phyloP scores from a whole-genome alignment of 164 flowering plant species.

The Nelumbo lutea region DNA sequence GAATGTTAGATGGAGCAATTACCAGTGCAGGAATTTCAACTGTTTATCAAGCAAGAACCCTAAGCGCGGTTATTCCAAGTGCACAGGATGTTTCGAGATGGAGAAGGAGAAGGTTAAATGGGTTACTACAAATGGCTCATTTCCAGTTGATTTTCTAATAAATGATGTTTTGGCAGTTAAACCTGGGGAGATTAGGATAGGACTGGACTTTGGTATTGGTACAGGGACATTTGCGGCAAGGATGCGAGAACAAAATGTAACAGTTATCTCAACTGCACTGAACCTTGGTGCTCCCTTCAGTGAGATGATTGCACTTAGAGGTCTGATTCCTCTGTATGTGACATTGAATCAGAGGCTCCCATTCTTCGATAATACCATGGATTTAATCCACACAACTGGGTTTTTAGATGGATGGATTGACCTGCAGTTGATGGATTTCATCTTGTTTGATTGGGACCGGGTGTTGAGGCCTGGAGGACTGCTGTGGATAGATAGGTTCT shows the following conservation, averaged over 20 bases:
- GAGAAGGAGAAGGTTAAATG: constrained; percentile 79
- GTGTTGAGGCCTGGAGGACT: constrained; percentile 86
- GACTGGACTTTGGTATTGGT: constrained; percentile 69
- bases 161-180: constrained; percentile 61
- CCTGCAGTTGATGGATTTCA: constrained; percentile 67
- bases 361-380: constrained; percentile 91
- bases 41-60: constrained; percentile 70
- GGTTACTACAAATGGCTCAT: constrained; percentile 44
- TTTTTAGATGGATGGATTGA: constrained; percentile 89
- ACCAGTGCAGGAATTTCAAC: constrained; percentile 64
- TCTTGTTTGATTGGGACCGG: constrained; percentile 88
- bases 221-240: constrained; percentile 91
- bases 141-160: constrained; percentile 53
- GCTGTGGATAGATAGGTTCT: constrained; percentile 82
- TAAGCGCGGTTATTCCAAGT: constrained; percentile 59
- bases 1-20: constrained; percentile 78
- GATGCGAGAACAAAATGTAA: constrained; percentile 79
- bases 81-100: constrained; percentile 87
- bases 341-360: constrained; percentile 84
- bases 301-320: constrained; percentile 88
- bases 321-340: constrained; percentile 67
- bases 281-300: constrained; percentile 94
- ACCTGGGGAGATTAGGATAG: constrained; percentile 79
- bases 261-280: constrained; percentile 69
- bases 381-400: constrained; percentile 81